Evolutionary conservation across 2,329 filamentous ascomycete species (phyloP).

Genomic region (Berkeleyomyces rouxiae): DNA sequence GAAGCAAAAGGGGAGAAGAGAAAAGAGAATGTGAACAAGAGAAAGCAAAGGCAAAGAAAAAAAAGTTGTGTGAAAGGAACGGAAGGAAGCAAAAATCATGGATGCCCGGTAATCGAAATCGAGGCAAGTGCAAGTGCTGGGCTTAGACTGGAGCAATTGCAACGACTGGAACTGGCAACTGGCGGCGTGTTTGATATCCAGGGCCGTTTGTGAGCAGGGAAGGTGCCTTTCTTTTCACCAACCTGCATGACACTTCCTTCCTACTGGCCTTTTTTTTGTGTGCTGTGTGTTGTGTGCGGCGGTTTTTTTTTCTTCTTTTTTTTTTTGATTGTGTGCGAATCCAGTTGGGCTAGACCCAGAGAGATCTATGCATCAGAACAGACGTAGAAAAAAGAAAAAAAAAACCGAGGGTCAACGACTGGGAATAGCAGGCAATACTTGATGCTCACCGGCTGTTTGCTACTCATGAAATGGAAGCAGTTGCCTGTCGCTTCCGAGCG

Average conservation of each 20-base stretch:
- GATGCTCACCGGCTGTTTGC: background rate
- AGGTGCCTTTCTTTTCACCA: background rate
- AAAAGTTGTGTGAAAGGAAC: background rate
- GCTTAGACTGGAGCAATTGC: background rate
- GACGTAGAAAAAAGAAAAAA: background rate
- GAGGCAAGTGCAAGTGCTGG: background rate
- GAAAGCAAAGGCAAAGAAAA: background rate
- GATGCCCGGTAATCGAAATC: background rate
- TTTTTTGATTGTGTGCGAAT: background rate
- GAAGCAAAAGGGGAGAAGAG: background rate
- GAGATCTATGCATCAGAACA: background rate
- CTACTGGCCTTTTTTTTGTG: background rate
- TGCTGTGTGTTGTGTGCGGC: background rate
- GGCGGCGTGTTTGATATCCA: background rate
- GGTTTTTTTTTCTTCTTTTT: background rate
- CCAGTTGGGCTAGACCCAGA: background rate
- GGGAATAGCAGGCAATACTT: background rate
- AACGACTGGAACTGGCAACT: background rate
- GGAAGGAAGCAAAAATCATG: background rate
- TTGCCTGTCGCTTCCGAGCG: background rate
- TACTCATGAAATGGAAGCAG: background rate
- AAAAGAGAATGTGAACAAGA: constrained; percentile 1
- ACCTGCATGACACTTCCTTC: background rate
- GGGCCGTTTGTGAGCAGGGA: background rate
- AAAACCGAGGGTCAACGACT: background rate